Percentiles rank a stretch among this genome's conserved stretches.
Conservation (phyloP, 1,284 basidiomycete genomes). For the Boletus smithii region DNA sequence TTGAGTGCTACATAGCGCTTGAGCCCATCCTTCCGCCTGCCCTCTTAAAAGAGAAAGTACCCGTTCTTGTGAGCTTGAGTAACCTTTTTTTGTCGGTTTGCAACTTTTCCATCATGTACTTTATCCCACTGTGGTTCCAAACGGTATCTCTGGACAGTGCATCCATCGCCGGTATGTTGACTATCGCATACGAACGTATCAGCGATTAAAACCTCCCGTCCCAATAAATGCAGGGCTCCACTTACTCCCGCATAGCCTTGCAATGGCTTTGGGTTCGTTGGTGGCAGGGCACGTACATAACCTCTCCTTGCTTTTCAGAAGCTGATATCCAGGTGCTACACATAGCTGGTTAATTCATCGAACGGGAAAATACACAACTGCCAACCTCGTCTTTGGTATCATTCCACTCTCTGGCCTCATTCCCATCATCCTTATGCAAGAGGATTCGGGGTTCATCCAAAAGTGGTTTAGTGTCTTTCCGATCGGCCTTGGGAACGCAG, state of each 20-base stretch:
- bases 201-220: not conserved
- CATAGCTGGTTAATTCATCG: constrained; percentile 17
- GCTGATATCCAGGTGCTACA: not conserved
- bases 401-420: constrained; percentile 13
- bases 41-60: constrained; percentile 13
- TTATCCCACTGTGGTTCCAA: constrained; percentile 20
- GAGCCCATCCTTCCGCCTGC: constrained; percentile 14
- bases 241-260: constrained; percentile 17
- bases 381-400: constrained; percentile 16
- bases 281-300: constrained; percentile 1
- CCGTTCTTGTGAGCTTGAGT: constrained; percentile 14
- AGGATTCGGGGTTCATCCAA: constrained; percentile 6
- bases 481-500: constrained; percentile 12
- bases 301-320: not conserved
- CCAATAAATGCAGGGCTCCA: constrained; percentile 9
- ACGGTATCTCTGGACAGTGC: constrained; percentile 17
- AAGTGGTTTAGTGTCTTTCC: constrained; percentile 20
- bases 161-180: constrained; percentile 13
- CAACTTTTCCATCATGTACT: constrained; percentile 19
- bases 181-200: not conserved
- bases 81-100: constrained; percentile 14
- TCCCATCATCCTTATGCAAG: constrained; percentile 9
- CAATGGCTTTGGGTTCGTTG: constrained; percentile 17
- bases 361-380: constrained; percentile 15
- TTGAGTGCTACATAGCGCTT: constrained; percentile 10